phyloP scores from a whole-genome alignment of 768 basidiomycete species.

The Leccinellum albellum region DNA sequence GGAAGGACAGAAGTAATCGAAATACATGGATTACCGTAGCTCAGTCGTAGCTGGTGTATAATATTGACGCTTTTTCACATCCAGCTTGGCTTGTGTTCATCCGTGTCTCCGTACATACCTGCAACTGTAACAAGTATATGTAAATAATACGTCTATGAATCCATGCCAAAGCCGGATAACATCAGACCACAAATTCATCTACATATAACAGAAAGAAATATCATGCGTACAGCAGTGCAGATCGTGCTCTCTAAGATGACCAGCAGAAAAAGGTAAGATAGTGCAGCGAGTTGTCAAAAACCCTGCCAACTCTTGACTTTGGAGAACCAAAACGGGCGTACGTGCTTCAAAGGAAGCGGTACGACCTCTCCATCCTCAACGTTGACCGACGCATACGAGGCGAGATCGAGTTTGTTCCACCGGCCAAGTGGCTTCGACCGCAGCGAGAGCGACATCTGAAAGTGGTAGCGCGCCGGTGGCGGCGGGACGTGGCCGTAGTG shows the following conservation, averaged over 20 bases:
- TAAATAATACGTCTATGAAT: background rate
- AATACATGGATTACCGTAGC: conserved; percentile 24
- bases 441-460: conserved; percentile 69
- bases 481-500: conserved; percentile 8
- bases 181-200: too few species aligned
- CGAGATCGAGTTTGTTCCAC: conserved; percentile 79
- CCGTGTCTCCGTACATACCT: background rate
- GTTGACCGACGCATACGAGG: conserved; percentile 71
- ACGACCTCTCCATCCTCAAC: conserved; percentile 69
- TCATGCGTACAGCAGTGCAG: background rate
- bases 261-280: background rate
- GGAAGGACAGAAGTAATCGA: conserved; percentile 34
- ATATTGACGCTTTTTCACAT: conserved; percentile 18
- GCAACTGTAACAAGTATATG: background rate
- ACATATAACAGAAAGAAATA: background rate
- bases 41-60: conserved; percentile 28
- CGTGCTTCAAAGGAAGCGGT: conserved; percentile 72
- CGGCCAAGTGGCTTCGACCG: conserved; percentile 72
- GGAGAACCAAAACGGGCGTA: conserved; percentile 92
- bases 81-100: background rate
- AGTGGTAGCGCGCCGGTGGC: conserved; percentile 50
- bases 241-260: background rate
- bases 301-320: conserved; percentile 69
- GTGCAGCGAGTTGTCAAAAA: background rate
- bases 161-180: background rate